Percentiles rank a stretch among this genome's conserved stretches.
phyloP scores from a whole-genome alignment of 225 moss, liverwort and hornwort species.

The Antitrichia curtipendula region DNA sequence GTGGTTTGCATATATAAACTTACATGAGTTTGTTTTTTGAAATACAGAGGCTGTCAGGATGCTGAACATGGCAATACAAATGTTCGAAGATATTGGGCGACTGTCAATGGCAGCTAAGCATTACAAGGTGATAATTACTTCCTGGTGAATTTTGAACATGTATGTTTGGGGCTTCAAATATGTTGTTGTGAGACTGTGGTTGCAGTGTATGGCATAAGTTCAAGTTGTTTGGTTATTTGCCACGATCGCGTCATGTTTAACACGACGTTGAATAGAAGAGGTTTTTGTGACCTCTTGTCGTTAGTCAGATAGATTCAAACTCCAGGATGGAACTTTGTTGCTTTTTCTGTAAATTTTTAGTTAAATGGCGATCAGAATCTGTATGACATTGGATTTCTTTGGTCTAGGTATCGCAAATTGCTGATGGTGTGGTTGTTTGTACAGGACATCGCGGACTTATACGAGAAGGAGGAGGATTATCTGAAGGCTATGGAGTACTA shows the following conservation, averaged over 20 bases:
- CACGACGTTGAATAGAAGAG: not conserved
- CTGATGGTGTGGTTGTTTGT: not conserved
- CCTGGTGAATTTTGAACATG: not conserved
- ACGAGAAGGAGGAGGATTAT: conserved; percentile 87
- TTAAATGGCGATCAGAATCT: not conserved
- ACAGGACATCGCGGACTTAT: conserved; percentile 92
- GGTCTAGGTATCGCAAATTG: not conserved
- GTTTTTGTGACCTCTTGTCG: not conserved
- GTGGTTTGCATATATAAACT: not conserved
- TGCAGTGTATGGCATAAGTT: not conserved
- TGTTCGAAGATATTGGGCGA: conserved; percentile 84
- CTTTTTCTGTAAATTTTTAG: not conserved
- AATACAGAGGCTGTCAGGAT: conserved; percentile 71
- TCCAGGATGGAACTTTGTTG: not conserved
- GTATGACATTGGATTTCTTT: not conserved
- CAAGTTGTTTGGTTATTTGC: not conserved
- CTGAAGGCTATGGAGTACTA: conserved; percentile 81
- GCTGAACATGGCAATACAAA: conserved; percentile 49
- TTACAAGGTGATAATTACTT: conserved; percentile 47
- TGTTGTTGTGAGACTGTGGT: not conserved
- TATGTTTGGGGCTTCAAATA: not conserved
- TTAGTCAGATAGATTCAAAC: not conserved
- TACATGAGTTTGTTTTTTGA: not conserved
- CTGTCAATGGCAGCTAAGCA: conserved; percentile 95
- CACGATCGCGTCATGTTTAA: not conserved